Evolutionary conservation across 768 basidiomycete genomes (phyloP).

Genomic region (Mycena pura): DNA sequence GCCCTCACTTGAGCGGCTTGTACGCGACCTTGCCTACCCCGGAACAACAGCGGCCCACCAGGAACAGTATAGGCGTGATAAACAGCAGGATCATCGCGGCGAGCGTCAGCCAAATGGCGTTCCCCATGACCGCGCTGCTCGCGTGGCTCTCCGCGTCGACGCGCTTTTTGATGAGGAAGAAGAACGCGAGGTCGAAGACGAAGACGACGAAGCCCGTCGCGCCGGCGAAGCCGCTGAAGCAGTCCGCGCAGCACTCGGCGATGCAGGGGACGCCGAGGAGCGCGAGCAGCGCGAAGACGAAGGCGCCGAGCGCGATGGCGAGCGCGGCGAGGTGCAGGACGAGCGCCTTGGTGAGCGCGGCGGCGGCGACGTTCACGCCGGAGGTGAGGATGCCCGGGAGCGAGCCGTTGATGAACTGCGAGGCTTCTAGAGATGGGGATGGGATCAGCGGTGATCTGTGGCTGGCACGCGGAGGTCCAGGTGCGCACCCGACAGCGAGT

Average conservation of each 20-base stretch:
- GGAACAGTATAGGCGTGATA: constrained; percentile 44
- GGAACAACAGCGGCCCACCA: constrained; percentile 23
- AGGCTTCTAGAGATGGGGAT: neutral
- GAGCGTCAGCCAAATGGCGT: constrained; percentile 74
- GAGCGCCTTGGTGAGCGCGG: constrained; percentile 80
- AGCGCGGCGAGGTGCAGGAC: constrained; percentile 76
- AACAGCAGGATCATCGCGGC: constrained; percentile 68
- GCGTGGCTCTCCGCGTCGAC: constrained; percentile 57
- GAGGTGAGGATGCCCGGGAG: constrained; percentile 21
- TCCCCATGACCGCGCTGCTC: constrained; percentile 62
- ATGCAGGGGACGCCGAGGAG: constrained; percentile 51
- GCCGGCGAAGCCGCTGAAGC: constrained; percentile 67
- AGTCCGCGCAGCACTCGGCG: constrained; percentile 68
- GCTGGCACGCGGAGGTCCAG: neutral
- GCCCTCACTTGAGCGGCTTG: constrained; percentile 12
- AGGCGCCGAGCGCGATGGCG: constrained; percentile 44
- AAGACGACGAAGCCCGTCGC: constrained; percentile 67
- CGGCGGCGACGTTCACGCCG: constrained; percentile 48
- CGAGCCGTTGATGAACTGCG: constrained; percentile 57
- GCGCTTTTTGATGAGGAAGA: constrained; percentile 71
- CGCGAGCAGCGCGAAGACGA: constrained; percentile 21
- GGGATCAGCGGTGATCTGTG: neutral
- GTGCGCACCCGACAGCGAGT: constrained; percentile 53
- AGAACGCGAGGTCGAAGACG: constrained; percentile 75
- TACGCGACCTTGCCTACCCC: constrained; percentile 14